These are phyloP conservation scores for Chloromonas sp. DNA, from an alignment of 163 green algal genomes.

Conservation along the genomic window DNA sequence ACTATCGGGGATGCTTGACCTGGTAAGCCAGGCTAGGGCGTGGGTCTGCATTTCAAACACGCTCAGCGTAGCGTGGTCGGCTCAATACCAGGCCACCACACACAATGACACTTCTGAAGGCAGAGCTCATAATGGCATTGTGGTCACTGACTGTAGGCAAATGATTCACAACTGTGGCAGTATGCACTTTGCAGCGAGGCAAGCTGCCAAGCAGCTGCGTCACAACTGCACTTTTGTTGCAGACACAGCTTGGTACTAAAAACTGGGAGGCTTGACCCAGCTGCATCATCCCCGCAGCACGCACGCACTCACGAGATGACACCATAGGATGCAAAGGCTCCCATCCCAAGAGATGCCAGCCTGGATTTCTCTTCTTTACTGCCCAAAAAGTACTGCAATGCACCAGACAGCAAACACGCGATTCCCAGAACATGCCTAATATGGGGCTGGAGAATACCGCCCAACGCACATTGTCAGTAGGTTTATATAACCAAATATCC, in stretches of 20 bases:
- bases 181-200: too few species aligned
- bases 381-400: conserved; percentile 15
- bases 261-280: not conserved
- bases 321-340: conserved; percentile 21
- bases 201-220: not conserved
- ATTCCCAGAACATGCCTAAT: too few species aligned
- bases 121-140: too few species aligned
- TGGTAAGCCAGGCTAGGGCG: not conserved
- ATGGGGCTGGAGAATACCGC: too few species aligned
- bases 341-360: conserved; percentile 26
- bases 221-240: not conserved
- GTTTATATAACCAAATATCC: too few species aligned
- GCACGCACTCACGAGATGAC: not conserved
- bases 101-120: too few species aligned
- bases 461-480: too few species aligned
- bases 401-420: not conserved
- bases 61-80: not conserved
- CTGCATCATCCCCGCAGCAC: not conserved
- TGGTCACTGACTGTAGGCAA: too few species aligned
- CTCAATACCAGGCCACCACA: too few species aligned
- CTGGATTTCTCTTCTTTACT: conserved; percentile 24
- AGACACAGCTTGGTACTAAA: not conserved
- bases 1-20: not conserved
- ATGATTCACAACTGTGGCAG: too few species aligned
- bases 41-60: not conserved